Percentiles rank a stretch among this genome's conserved stretches.
These are phyloP conservation scores for Juncus effusus DNA, from an alignment of 176 grass and related monocot species.

Conservation along the genomic window DNA sequence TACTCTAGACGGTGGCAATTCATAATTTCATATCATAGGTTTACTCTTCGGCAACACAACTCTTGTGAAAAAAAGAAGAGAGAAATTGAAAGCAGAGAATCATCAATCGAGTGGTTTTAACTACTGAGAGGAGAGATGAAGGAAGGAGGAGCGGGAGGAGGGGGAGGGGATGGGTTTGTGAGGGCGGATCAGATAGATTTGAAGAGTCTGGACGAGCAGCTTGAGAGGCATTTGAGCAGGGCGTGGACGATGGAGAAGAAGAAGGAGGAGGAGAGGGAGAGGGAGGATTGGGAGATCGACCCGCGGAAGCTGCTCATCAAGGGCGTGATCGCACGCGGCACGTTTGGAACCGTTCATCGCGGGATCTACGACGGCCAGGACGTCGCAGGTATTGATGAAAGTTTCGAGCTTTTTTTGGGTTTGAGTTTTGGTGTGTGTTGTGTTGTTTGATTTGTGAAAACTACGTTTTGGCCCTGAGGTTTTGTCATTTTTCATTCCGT, in stretches of 20 bases:
- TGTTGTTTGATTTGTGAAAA: not conserved
- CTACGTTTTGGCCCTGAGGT: no score
- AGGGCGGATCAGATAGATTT: slow-evolving; percentile 66
- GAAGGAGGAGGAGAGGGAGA: slow-evolving; percentile 52
- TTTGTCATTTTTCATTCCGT: no score
- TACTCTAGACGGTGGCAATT: no score
- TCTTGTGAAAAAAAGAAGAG: no score
- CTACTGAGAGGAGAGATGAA: slow-evolving; percentile 16
- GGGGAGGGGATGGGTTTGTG: slow-evolving; percentile 61
- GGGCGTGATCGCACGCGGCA: slow-evolving; percentile 86
- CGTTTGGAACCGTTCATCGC: slow-evolving; percentile 93
- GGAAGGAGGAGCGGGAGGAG: slow-evolving; percentile 17
- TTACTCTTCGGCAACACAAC: no score
- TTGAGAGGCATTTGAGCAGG: slow-evolving; percentile 78
- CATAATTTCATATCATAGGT: no score
- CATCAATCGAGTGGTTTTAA: not conserved
- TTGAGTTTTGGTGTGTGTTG: not conserved
- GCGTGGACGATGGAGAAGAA: slow-evolving; percentile 92
- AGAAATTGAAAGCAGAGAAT: no score
- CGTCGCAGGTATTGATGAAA: slow-evolving; percentile 64
- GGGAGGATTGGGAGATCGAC: slow-evolving; percentile 97
- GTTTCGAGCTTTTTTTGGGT: not conserved
- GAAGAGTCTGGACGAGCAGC: slow-evolving; percentile 85
- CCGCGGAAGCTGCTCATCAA: slow-evolving; percentile 77
- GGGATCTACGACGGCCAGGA: slow-evolving; percentile 98